Percentiles rank a stretch among this genome's conserved stretches.
phyloP scores from a whole-genome alignment of 345 rosid species.

The Dipteronia dyeriana region DNA sequence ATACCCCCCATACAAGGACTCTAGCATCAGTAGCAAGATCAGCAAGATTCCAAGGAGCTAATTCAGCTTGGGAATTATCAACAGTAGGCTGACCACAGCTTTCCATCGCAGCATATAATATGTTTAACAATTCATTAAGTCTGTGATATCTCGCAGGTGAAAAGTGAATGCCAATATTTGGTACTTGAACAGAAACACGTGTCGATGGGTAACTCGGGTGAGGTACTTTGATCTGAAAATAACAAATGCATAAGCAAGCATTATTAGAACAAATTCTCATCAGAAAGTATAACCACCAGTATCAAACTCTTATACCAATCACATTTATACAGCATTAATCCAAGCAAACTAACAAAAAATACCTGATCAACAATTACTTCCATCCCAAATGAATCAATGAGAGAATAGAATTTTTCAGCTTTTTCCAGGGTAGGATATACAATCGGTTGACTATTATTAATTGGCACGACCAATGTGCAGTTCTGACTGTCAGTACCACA shows the following conservation, averaged over 20 bases:
- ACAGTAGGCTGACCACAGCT: conserved; percentile 61
- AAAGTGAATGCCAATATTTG: conserved; percentile 92
- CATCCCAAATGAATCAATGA: conserved; percentile 94
- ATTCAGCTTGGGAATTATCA: conserved; percentile 59
- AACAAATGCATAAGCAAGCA: conserved; percentile 24
- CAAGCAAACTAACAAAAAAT: conserved; percentile 19
- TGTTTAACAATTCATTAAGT: conserved; percentile 69
- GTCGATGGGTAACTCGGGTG: conserved; percentile 89
- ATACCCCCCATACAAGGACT: conserved; percentile 96
- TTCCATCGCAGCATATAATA: conserved; percentile 57
- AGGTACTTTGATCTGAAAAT: conserved; percentile 75
- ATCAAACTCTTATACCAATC: conserved; percentile 16
- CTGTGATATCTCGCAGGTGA: conserved; percentile 81
- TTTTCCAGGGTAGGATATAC: conserved; percentile 46
- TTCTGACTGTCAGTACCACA: conserved; percentile 53
- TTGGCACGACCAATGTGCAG: conserved; percentile 43
- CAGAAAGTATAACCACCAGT: not conserved
- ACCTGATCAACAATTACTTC: conserved; percentile 98
- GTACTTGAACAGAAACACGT: conserved; percentile 90
- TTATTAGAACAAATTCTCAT: not conserved
- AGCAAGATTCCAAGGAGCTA: conserved; percentile 64
- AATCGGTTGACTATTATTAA: conserved; percentile 39
- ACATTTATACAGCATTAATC: conserved; percentile 18
- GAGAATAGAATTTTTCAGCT: conserved; percentile 60
- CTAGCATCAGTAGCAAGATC: conserved; percentile 75